Conservation (phyloP, 208 protist genomes). For the Crithidia bombi region DNA sequence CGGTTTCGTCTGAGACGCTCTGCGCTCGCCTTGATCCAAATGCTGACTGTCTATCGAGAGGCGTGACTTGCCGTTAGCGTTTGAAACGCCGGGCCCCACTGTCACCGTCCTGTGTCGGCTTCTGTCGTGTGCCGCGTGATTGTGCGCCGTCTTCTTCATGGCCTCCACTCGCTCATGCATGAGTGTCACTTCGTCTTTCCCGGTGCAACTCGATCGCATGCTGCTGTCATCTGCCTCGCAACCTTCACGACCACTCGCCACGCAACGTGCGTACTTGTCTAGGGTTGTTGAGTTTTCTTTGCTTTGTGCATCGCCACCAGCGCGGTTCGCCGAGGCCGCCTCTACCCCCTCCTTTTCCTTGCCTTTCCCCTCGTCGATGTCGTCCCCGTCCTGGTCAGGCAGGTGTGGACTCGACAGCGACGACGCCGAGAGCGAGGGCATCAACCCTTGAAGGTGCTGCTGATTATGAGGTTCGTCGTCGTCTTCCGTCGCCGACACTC, state of each 20-base stretch:
- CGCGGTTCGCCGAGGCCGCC: neutral
- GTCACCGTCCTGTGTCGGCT: neutral
- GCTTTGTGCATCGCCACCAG: neutral
- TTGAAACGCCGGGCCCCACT: neutral
- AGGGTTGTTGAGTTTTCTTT: neutral
- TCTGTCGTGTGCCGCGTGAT: neutral
- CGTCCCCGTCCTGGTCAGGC: neutral
- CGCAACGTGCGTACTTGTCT: neutral
- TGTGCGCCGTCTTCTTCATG: neutral
- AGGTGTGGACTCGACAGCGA: slow-evolving; percentile 19
- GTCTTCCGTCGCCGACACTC: neutral
- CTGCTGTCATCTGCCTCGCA: neutral
- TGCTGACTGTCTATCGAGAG: neutral
- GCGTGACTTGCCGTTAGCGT: neutral
- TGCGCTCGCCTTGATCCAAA: neutral
- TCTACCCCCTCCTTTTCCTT: neutral
- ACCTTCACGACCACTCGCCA: neutral
- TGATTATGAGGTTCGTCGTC: neutral
- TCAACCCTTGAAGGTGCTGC: neutral
- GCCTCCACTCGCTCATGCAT: slow-evolving; percentile 10
- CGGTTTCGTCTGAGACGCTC: neutral
- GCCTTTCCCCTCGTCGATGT: neutral
- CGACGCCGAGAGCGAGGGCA: slow-evolving; percentile 5
- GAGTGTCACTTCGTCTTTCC: slow-evolving; percentile 8
- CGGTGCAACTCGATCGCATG: slow-evolving; percentile 1